A percentile compares a stretch with the other conserved stretches of the same genome.
These are phyloP conservation scores for Fusarium torulosum DNA, from an alignment of 2,329 filamentous ascomycete species.

Conservation along the genomic window DNA sequence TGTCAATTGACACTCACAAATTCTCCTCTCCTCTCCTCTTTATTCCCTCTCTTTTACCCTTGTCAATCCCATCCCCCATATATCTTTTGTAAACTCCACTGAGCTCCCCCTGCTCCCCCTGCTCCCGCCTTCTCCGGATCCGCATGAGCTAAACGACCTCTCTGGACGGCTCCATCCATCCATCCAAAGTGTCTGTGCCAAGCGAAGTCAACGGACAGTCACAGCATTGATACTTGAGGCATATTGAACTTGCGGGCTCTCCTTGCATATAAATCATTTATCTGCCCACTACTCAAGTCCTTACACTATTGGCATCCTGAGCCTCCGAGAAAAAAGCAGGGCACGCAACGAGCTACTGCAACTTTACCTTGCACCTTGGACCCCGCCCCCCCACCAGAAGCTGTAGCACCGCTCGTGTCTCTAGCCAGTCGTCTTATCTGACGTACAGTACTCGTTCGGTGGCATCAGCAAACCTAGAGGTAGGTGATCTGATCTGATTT, in stretches of 20 bases:
- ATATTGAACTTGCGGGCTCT: not conserved
- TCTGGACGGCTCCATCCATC: conserved; percentile 12
- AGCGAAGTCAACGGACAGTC: not conserved
- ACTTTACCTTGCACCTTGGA: conserved; percentile 42
- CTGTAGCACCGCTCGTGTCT: conserved; percentile 42
- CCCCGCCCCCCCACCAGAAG: conserved; percentile 47
- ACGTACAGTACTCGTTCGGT: conserved; percentile 43
- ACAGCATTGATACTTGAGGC: not conserved
- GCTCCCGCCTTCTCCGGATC: conserved; percentile 32
- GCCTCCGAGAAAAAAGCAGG: conserved; percentile 29
- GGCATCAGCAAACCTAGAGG: conserved; percentile 43
- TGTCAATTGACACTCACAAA: conserved; percentile 23
- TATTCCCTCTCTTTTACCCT: conserved; percentile 16
- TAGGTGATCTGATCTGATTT: conserved; percentile 49
- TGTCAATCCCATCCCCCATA: conserved; percentile 17
- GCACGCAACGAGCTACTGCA: conserved; percentile 42
- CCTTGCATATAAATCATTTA: not conserved
- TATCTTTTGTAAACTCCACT: conserved; percentile 38
- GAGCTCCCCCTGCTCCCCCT: conserved; percentile 28
- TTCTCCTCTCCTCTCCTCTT: conserved; percentile 5
- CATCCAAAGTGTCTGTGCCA: not conserved
- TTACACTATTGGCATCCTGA: conserved; percentile 27
- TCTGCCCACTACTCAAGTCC: not conserved
- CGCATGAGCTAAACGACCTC: conserved; percentile 27
- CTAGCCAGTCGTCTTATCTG: conserved; percentile 47